phyloP scores from a whole-genome alignment of 75 land plant genomes.

The Selaginella tamariscina region DNA sequence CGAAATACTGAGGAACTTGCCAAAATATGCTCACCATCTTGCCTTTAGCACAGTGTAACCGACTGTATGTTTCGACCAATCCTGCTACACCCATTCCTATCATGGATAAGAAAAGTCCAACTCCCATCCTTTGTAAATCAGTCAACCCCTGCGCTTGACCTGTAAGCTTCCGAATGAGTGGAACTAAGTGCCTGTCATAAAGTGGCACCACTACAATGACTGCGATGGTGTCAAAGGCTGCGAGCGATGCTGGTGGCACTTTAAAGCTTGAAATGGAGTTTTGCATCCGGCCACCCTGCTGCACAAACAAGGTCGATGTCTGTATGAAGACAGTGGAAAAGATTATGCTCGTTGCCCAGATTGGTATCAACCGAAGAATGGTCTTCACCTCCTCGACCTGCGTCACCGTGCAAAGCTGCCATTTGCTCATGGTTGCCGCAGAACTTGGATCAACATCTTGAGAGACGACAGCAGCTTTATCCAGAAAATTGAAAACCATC shows the following conservation, averaged over 20 bases:
- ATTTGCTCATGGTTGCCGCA: constrained; percentile 11
- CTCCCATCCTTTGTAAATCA: constrained; percentile 54
- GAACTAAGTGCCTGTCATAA: constrained; percentile 60
- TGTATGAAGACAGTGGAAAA: constrained; percentile 47
- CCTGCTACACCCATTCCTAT: constrained; percentile 45
- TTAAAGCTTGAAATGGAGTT: constrained; percentile 23
- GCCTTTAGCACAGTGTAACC: constrained; percentile 21
- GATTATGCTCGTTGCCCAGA: constrained; percentile 43
- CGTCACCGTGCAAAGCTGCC: constrained; percentile 50
- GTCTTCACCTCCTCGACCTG: constrained; percentile 61
- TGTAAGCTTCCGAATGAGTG: constrained; percentile 37
- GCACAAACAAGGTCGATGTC: constrained; percentile 45
- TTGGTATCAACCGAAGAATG: constrained; percentile 42
- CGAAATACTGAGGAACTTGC: too few relatives aligned
- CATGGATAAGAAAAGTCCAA: constrained; percentile 46
- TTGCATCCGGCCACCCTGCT: constrained; percentile 56
- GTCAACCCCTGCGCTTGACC: constrained; percentile 58
- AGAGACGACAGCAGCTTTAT: not conserved
- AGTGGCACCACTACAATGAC: constrained; percentile 63
- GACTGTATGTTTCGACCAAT: constrained; percentile 31
- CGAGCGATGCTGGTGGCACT: constrained; percentile 44
- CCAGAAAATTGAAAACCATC: not conserved
- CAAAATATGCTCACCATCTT: not conserved
- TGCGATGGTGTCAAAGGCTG: constrained; percentile 36
- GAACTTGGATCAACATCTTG: not conserved